A percentile compares a stretch with the other conserved stretches of the same genome.
phyloP scores from a whole-genome alignment of 352 stramenopile genomes.

The Pythium dissotocum region DNA sequence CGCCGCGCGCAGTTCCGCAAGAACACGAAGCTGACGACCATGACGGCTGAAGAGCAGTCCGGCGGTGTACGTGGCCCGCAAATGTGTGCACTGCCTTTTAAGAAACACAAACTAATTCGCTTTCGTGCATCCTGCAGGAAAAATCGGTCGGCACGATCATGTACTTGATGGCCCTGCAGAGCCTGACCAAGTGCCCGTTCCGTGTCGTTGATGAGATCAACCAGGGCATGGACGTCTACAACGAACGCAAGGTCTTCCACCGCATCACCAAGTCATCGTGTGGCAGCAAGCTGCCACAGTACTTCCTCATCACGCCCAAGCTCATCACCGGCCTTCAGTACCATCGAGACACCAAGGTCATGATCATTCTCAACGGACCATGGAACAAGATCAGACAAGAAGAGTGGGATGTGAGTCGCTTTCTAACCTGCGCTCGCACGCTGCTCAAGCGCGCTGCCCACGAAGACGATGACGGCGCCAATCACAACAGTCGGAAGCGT shows the following conservation, averaged over 20 bases:
- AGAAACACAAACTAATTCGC: not conserved
- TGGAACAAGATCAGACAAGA: constrained; percentile 83
- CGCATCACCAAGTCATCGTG: constrained; percentile 88
- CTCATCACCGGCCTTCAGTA: constrained; percentile 85
- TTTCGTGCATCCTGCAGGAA: constrained; percentile 44
- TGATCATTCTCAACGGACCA: constrained; percentile 86
- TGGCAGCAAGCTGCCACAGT: constrained; percentile 83
- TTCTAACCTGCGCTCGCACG: constrained; percentile 41
- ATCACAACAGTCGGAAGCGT: constrained; percentile 22
- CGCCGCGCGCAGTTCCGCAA: constrained; percentile 85
- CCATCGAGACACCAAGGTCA: constrained; percentile 86
- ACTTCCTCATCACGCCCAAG: constrained; percentile 90
- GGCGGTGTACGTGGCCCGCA: constrained; percentile 53
- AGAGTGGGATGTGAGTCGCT: constrained; percentile 62
- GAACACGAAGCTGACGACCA: constrained; percentile 79
- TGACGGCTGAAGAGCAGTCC: constrained; percentile 87
- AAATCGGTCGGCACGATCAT: constrained; percentile 92
- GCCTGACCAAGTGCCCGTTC: constrained; percentile 85
- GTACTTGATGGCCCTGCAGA: constrained; percentile 90
- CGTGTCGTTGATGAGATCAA: constrained; percentile 90
- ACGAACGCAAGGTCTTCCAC: constrained; percentile 89
- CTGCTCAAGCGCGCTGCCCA: constrained; percentile 14
- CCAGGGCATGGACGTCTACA: constrained; percentile 90
- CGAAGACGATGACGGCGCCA: constrained; percentile 12
- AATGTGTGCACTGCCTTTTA: not conserved